phyloP scores from a whole-genome alignment of 2,329 filamentous ascomycete species.

The Fusarium pseudoanthophilum region DNA sequence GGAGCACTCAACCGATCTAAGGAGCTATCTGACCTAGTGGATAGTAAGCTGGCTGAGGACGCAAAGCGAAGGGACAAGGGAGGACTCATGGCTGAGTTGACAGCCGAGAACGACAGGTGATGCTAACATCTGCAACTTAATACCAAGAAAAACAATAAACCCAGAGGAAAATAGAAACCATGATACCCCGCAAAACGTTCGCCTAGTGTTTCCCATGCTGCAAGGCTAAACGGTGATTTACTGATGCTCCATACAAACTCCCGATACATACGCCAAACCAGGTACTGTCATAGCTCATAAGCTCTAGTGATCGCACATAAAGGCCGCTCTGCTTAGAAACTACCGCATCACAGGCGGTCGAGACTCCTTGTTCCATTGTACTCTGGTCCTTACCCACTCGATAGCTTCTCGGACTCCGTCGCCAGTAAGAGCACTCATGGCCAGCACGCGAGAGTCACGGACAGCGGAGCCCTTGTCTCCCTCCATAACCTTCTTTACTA shows the following conservation, averaged over 20 bases:
- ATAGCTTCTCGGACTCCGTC: conserved; percentile 92
- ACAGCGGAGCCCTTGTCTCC: conserved; percentile 88
- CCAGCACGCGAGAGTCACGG: conserved; percentile 89
- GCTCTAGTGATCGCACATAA: conserved; percentile 17
- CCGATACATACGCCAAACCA: conserved; percentile 36
- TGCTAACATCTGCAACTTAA: conserved; percentile 22
- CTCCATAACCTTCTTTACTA: conserved; percentile 96
- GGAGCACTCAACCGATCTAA: conserved; percentile 82
- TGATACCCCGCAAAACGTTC: conserved; percentile 45
- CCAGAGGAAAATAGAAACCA: conserved; percentile 40
- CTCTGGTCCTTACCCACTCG: conserved; percentile 93
- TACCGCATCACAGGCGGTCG: conserved; percentile 93
- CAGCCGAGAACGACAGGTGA: conserved; percentile 83
- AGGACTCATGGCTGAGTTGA: conserved; percentile 79
- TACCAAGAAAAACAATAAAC: conserved; percentile 27
- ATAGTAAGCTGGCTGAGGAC: conserved; percentile 79
- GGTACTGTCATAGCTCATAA: conserved; percentile 32
- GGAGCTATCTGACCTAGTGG: conserved; percentile 79
- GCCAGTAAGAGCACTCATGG: conserved; percentile 88
- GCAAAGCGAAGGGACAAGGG: conserved; percentile 80
- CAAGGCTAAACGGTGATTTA: conserved; percentile 23
- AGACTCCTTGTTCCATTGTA: conserved; percentile 96
- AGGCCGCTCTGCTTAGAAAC: conserved; percentile 37
- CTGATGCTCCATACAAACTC: conserved; percentile 27
- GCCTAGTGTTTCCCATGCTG: conserved; percentile 27